Evolutionary conservation across 2,329 filamentous ascomycete genomes (phyloP).

Genomic region (Aspergillus pseudoviridinutans): DNA sequence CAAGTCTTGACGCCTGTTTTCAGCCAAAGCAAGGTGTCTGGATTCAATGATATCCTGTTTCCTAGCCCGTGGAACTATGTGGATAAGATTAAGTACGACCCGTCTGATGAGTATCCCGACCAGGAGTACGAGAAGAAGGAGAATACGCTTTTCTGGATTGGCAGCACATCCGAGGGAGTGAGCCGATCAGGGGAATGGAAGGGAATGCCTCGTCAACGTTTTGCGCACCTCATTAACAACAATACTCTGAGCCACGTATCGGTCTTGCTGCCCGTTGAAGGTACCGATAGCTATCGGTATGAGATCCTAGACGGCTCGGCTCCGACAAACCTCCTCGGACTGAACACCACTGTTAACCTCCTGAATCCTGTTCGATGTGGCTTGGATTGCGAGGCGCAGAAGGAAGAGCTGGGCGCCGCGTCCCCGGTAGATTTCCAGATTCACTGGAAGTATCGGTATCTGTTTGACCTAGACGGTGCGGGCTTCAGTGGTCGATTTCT

Average conservation of each 20-base stretch:
- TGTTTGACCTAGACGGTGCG: conserved; percentile 67
- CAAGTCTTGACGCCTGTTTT: conserved; percentile 69
- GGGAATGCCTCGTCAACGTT: conserved; percentile 66
- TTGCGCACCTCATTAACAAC: conserved; percentile 65
- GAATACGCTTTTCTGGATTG: conserved; percentile 69
- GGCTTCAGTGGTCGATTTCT: conserved; percentile 64
- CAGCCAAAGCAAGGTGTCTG: conserved; percentile 66
- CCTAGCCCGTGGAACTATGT: conserved; percentile 62
- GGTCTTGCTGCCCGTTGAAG: conserved; percentile 52
- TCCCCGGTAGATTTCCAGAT: conserved; percentile 49
- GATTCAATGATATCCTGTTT: conserved; percentile 73
- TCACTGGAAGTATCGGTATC: conserved; percentile 64
- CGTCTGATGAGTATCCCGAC: conserved; percentile 51
- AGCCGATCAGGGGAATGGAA: conserved; percentile 55
- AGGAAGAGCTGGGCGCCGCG: conserved; percentile 48
- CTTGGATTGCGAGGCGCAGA: conserved; percentile 51
- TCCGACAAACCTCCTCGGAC: conserved; percentile 42
- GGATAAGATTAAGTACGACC: conserved; percentile 52
- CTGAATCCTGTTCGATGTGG: conserved; percentile 55
- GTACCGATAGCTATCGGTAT: conserved; percentile 50
- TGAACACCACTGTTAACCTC: conserved; percentile 59
- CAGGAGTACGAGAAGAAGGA: conserved; percentile 58
- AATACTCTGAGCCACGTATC: conserved; percentile 49
- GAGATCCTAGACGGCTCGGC: conserved; percentile 45
- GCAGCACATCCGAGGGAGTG: conserved; percentile 57